These are phyloP conservation scores for Saccharomyces mikatae DNA, from an alignment of 805 yeast species.

Conservation along the genomic window DNA sequence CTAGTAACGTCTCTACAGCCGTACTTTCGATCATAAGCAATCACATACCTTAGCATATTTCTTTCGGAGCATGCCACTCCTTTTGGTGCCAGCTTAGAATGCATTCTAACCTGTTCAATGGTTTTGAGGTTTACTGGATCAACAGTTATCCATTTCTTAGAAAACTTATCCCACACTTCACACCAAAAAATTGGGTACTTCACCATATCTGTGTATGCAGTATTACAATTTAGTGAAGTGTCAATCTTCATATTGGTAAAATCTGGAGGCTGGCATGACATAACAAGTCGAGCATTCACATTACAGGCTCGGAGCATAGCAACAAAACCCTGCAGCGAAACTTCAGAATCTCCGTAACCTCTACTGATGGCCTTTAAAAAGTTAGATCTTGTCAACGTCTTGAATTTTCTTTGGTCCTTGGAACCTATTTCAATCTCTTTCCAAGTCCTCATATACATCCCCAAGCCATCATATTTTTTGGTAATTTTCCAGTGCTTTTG, in stretches of 20 bases:
- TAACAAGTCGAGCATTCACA: conserved; percentile 63
- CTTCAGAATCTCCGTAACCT: conserved; percentile 64
- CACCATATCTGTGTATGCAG: conserved; percentile 9
- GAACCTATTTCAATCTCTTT: conserved; percentile 28
- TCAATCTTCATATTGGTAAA: conserved; percentile 38
- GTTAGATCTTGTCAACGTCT: conserved; percentile 30
- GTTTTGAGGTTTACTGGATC: conserved; percentile 66
- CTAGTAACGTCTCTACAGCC: conserved; percentile 77
- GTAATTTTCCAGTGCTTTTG: conserved; percentile 43
- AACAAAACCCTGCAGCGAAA: conserved; percentile 83
- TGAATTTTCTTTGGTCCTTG: conserved; percentile 16
- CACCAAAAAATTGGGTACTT: conserved; percentile 80
- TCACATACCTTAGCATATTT: conserved; percentile 61
- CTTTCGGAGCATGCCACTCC: conserved; percentile 15
- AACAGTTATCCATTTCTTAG: conserved; percentile 71
- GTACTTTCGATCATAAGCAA: conserved; percentile 64
- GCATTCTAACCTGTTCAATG: conserved; percentile 54
- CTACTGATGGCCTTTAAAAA: conserved; percentile 39
- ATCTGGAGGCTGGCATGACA: conserved; percentile 88
- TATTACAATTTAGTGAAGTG: neutral
- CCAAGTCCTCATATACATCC: conserved; percentile 41
- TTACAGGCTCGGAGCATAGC: conserved; percentile 63
- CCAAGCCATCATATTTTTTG: conserved; percentile 24
- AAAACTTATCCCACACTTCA: conserved; percentile 80
- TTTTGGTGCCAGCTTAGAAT: conserved; percentile 61